Evolutionary conservation across 75 land plant genomes (phyloP).

Genomic region (Selaginella moellendorffii): DNA sequence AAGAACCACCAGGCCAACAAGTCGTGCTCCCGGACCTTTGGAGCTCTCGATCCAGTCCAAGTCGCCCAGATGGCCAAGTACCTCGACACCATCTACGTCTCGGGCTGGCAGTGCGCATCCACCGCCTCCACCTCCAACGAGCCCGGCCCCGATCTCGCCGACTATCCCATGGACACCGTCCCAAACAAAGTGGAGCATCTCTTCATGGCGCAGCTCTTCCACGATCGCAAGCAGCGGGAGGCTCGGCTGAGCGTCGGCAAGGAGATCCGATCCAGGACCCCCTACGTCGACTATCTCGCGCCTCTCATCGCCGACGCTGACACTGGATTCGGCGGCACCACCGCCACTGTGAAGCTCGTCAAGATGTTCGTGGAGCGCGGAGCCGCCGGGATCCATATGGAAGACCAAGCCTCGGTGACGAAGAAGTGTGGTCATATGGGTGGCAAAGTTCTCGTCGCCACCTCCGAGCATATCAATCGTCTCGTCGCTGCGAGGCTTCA

Average conservation of each 20-base stretch:
- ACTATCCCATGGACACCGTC: constrained; percentile 90
- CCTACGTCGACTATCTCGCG: constrained; percentile 59
- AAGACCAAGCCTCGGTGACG: constrained; percentile 11
- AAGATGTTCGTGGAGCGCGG: constrained; percentile 92
- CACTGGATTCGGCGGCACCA: constrained; percentile 81
- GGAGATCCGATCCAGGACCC: constrained; percentile 42
- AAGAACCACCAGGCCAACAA: constrained; percentile 60
- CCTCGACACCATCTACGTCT: constrained; percentile 53
- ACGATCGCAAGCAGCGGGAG: constrained; percentile 79
- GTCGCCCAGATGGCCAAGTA: constrained; percentile 90
- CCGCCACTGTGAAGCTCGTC: constrained; percentile 82
- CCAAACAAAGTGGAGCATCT: constrained; percentile 83
- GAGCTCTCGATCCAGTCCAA: constrained; percentile 81
- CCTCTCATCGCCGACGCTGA: constrained; percentile 90
- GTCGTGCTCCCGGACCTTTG: constrained; percentile 77
- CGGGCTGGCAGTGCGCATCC: constrained; percentile 60
- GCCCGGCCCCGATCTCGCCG: constrained; percentile 94
- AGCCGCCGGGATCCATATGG: not conserved
- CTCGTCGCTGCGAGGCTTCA: constrained; percentile 74
- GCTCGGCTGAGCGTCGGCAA: constrained; percentile 43
- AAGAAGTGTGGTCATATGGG: constrained; percentile 80
- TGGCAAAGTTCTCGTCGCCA: constrained; percentile 73
- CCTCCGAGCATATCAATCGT: constrained; percentile 62
- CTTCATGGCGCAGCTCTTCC: constrained; percentile 79
- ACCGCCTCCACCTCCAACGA: constrained; percentile 78